These are phyloP conservation scores for Cubamyces lactineus DNA, from an alignment of 768 basidiomycete genomes.

Conservation along the genomic window DNA sequence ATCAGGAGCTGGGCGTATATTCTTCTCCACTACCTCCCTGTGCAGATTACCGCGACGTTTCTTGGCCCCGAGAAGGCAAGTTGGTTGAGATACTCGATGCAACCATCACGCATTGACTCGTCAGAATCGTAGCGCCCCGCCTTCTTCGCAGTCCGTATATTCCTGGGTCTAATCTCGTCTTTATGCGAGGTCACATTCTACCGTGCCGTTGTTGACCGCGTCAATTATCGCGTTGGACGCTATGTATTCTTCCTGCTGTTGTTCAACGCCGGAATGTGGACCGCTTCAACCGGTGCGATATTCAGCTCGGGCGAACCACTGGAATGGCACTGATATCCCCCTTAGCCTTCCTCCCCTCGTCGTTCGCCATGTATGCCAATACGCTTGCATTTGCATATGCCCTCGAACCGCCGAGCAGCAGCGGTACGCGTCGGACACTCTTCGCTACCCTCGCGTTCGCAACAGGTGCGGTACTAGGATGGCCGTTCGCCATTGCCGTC, in stretches of 20 bases:
- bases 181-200: conserved; percentile 84
- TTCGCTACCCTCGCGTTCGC: conserved; percentile 74
- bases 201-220: conserved; percentile 73
- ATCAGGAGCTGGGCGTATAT: conserved; percentile 96
- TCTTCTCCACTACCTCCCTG: conserved; percentile 72
- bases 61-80: conserved; percentile 75
- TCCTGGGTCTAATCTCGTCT: conserved; percentile 72
- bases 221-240: conserved; percentile 91
- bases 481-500: conserved; percentile 93
- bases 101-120: background rate
- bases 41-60: conserved; percentile 55
- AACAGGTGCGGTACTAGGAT: conserved; percentile 85
- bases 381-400: conserved; percentile 78
- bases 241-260: conserved; percentile 88
- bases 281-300: conserved; percentile 73
- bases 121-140: conserved; percentile 64
- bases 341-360: conserved; percentile 90
- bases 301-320: background rate
- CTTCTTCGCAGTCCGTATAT: conserved; percentile 88
- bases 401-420: conserved; percentile 57
- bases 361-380: conserved; percentile 91
- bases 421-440: conserved; percentile 59
- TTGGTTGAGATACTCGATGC: background rate
- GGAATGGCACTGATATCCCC: conserved; percentile 14
- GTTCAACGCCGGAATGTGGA: conserved; percentile 95